Evolutionary conservation across 148 eudicot species (phyloP).

Genomic region (Mesembryanthemum crystallinum): DNA sequence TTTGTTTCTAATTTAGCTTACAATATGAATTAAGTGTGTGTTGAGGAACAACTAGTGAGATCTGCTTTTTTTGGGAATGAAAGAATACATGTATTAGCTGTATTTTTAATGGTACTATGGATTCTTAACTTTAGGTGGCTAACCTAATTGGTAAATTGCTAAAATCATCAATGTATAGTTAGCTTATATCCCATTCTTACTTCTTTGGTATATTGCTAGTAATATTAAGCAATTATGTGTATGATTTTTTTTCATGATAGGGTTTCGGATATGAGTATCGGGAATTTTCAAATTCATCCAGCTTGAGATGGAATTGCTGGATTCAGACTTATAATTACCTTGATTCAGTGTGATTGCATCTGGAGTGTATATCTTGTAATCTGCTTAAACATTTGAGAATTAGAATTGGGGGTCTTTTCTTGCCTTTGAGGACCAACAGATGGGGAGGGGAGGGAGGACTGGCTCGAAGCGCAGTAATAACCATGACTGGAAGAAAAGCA

Average conservation of each 20-base stretch:
- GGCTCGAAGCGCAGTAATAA: constrained; percentile 36
- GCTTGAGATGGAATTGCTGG: constrained; percentile 13
- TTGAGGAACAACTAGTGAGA: not conserved
- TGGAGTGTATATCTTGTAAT: not conserved
- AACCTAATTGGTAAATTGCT: constrained; percentile 7
- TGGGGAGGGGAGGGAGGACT: constrained; percentile 60
- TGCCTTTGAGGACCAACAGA: constrained; percentile 34
- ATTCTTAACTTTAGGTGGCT: constrained; percentile 8
- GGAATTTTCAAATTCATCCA: not conserved
- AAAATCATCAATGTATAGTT: constrained; percentile 4
- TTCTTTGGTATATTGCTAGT: constrained; percentile 1
- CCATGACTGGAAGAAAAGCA: constrained; percentile 29
- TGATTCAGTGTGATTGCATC: constrained; percentile 19
- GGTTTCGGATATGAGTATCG: constrained; percentile 3
- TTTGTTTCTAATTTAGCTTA: not conserved
- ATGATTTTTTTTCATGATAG: constrained; percentile 16
- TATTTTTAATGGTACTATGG: not conserved
- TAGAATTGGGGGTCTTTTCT: constrained; percentile 14
- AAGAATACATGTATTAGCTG: constrained; percentile 5
- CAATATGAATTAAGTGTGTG: not conserved
- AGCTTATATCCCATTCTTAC: not conserved
- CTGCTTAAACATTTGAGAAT: not conserved
- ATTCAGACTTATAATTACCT: constrained; percentile 18
- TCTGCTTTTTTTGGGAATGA: constrained; percentile 12
- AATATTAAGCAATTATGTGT: not conserved